A percentile compares a stretch with the other conserved stretches of the same genome.
Conservation (phyloP, 164 flowering plant species). For the Umbilicus rupestris region DNA sequence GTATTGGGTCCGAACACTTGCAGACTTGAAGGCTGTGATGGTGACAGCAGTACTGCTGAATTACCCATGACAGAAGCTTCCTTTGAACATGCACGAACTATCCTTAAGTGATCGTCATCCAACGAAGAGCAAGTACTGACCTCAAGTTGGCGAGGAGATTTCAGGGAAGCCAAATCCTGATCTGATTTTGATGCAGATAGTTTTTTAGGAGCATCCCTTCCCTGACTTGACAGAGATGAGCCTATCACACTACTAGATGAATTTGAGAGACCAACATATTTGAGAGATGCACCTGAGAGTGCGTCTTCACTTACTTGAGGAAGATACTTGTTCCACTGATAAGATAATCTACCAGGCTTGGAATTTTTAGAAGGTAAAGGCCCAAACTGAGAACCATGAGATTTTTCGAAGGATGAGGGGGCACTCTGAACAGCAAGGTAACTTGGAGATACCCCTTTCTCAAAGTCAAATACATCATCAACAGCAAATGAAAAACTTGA, state of each 20-base stretch:
- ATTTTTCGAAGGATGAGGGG: slow-evolving; percentile 15
- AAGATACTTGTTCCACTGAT: slow-evolving; percentile 45
- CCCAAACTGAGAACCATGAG: slow-evolving; percentile 42
- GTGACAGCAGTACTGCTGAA: slow-evolving; percentile 46
- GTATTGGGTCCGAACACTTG: slow-evolving; percentile 19
- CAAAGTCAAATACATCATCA: slow-evolving; percentile 11
- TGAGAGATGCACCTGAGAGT: slow-evolving; percentile 22
- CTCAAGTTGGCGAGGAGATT: slow-evolving; percentile 60
- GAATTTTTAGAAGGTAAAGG: slow-evolving; percentile 26
- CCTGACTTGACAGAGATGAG: slow-evolving; percentile 40
- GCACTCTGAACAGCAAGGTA: slow-evolving; percentile 1
- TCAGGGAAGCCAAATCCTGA: slow-evolving; percentile 70
- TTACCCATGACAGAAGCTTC: slow-evolving; percentile 31
- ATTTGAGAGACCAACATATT: slow-evolving; percentile 29
- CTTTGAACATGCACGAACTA: slow-evolving; percentile 39
- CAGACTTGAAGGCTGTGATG: slow-evolving; percentile 30
- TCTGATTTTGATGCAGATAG: slow-evolving; percentile 77
- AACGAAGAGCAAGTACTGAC: slow-evolving; percentile 27
- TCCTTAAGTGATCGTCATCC: slow-evolving; percentile 58
- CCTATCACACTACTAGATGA: slow-evolving; percentile 46
- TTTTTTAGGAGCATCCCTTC: slow-evolving; percentile 40
- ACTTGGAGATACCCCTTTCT: slow-evolving; percentile 7
- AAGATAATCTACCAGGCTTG: slow-evolving; percentile 45
- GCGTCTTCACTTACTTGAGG: slow-evolving; percentile 29
- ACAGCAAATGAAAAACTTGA: slow-evolving; percentile 45